Percentiles rank a stretch among this genome's conserved stretches.
These are phyloP conservation scores for Flaveria floridana DNA, from an alignment of 140 eudicot species.

Conservation along the genomic window DNA sequence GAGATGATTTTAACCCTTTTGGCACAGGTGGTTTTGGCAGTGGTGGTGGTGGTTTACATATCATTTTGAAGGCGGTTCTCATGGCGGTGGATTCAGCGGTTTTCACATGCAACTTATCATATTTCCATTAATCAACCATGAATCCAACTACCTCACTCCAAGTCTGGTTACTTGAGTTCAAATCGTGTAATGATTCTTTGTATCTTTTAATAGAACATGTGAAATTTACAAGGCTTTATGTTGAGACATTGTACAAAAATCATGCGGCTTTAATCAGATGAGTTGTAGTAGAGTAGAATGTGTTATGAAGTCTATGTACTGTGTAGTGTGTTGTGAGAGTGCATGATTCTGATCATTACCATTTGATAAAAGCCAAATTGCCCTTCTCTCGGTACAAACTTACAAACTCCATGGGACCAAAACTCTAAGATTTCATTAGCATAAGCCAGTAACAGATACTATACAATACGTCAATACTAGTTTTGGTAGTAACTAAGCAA, in stretches of 20 bases:
- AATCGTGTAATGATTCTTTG: constrained; percentile 19
- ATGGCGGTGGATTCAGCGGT: constrained; percentile 72
- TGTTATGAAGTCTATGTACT: not conserved
- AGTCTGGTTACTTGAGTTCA: constrained; percentile 17
- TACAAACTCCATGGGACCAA: constrained; percentile 15
- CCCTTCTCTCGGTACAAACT: constrained; percentile 11
- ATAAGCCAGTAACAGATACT: constrained; percentile 3
- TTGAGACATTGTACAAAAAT: constrained; percentile 13
- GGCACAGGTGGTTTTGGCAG: constrained; percentile 73
- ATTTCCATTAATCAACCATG: constrained; percentile 12
- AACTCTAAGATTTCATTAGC: constrained; percentile 14
- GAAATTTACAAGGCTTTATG: constrained; percentile 16
- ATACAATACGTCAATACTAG: constrained; percentile 18
- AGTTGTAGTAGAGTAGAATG: not conserved
- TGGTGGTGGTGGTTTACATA: constrained; percentile 46
- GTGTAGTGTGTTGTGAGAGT: not conserved
- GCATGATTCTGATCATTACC: constrained; percentile 9
- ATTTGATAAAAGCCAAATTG: constrained; percentile 10
- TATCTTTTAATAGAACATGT: constrained; percentile 19
- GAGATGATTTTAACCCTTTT: constrained; percentile 74
- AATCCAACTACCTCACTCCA: constrained; percentile 27
- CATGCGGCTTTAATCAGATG: not conserved
- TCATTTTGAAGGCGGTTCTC: constrained; percentile 90
- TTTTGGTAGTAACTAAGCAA: constrained; percentile 12
- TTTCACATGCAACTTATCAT: constrained; percentile 50